Conservation (phyloP, 169 alveolate species). For the Sarcocystis neurona region DNA sequence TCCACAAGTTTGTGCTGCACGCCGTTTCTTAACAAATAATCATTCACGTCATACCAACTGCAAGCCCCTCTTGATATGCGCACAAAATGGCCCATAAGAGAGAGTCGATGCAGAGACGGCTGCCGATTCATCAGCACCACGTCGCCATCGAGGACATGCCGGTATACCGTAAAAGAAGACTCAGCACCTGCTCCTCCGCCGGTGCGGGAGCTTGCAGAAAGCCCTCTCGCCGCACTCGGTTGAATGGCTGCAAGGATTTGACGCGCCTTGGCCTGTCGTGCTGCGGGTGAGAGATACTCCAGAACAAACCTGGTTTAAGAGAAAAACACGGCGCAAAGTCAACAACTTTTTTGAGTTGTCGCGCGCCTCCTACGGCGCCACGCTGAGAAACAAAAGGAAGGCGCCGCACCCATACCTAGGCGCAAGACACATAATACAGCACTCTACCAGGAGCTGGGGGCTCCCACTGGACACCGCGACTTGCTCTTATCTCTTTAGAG, state of each 20-base stretch:
- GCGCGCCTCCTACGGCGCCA: no score
- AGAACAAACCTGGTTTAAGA: neutral
- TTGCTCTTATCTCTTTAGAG: neutral
- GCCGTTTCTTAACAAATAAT: neutral
- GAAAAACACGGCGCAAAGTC: no score
- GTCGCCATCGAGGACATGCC: slow-evolving; percentile 97
- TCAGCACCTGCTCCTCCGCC: neutral
- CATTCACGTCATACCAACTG: slow-evolving; percentile 5
- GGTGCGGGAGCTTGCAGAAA: no score
- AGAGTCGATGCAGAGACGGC: slow-evolving; percentile 98
- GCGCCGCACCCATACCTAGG: neutral
- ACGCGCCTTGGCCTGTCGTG: slow-evolving; percentile 4
- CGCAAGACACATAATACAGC: no score
- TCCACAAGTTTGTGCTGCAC: neutral
- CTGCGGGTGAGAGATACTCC: slow-evolving; percentile 7
- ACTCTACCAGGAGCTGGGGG: no score
- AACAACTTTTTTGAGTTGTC: no score
- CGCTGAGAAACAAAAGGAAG: no score
- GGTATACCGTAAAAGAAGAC: slow-evolving; percentile 67
- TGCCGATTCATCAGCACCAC: slow-evolving; percentile 95
- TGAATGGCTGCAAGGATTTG: no score
- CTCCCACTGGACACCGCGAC: neutral
- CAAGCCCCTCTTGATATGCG: slow-evolving; percentile 65
- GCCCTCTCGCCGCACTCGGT: no score
- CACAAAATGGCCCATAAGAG: slow-evolving; percentile 93